phyloP scores from a whole-genome alignment of 345 rosid genomes.

The Arabidopsis suecica region DNA sequence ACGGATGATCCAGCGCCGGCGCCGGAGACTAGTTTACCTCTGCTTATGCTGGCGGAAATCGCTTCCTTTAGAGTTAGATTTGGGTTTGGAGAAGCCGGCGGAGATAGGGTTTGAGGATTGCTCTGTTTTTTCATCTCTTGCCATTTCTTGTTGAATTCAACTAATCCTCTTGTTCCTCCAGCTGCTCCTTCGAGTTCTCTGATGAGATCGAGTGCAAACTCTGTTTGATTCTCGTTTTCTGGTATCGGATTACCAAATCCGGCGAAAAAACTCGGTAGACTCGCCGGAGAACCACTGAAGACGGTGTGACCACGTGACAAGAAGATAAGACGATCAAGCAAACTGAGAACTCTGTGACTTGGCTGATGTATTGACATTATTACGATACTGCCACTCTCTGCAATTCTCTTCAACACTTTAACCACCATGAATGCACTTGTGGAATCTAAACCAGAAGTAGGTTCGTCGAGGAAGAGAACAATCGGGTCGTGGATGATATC shows the following conservation, averaged over 20 bases:
- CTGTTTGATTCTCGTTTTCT: constrained; percentile 71
- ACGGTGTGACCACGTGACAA: constrained; percentile 65
- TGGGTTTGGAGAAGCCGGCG: constrained; percentile 26
- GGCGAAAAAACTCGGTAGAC: constrained; percentile 58
- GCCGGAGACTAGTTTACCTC: constrained; percentile 40
- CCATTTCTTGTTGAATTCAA: constrained; percentile 77
- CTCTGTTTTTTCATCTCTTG: constrained; percentile 41
- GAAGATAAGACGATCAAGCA: constrained; percentile 60
- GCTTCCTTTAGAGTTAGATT: constrained; percentile 39
- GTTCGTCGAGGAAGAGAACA: constrained; percentile 85
- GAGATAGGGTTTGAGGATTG: constrained; percentile 37
- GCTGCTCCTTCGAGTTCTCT: constrained; percentile 57
- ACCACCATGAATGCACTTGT: constrained; percentile 97
- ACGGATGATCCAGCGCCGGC: constrained; percentile 31
- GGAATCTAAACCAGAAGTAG: constrained; percentile 94
- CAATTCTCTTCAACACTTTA: constrained; percentile 82
- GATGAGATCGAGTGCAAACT: constrained; percentile 79
- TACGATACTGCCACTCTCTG: constrained; percentile 88
- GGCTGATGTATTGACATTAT: constrained; percentile 94
- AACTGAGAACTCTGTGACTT: constrained; percentile 69
- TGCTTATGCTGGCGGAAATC: constrained; percentile 39
- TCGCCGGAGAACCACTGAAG: constrained; percentile 62
- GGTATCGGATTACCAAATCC: constrained; percentile 79
- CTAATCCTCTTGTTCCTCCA: constrained; percentile 59
- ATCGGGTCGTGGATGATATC: constrained; percentile 95